Percentiles rank a stretch among this genome's conserved stretches.
These are phyloP conservation scores for Trichoderma guizhouense DNA, from an alignment of 2,329 filamentous ascomycete genomes.

Conservation along the genomic window DNA sequence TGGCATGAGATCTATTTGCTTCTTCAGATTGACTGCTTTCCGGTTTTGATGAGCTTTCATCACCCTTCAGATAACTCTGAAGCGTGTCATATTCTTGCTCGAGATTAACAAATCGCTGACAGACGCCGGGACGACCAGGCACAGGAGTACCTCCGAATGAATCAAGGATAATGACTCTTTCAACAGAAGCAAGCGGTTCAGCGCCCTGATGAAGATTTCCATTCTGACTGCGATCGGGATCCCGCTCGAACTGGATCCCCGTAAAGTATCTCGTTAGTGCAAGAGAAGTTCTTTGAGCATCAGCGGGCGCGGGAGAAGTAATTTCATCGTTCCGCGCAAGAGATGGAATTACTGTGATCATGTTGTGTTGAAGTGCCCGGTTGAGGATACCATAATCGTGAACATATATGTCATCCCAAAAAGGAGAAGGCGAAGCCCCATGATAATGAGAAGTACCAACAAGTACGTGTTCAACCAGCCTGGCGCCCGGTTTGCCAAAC, in stretches of 20 bases:
- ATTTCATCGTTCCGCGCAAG: constrained; percentile 42
- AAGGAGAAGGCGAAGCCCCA: constrained; percentile 20
- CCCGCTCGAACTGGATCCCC: constrained; percentile 52
- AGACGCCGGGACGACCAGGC: constrained; percentile 36
- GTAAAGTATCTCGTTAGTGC: constrained; percentile 74
- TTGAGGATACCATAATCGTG: constrained; percentile 33
- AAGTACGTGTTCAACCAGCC: constrained; percentile 56
- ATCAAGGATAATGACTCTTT: constrained; percentile 86
- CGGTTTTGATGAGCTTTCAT: constrained; percentile 27
- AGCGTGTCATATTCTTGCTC: constrained; percentile 81
- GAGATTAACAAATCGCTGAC: constrained; percentile 74
- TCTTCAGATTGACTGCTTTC: constrained; percentile 31
- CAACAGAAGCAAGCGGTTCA: constrained; percentile 60
- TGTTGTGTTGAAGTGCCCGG: constrained; percentile 31
- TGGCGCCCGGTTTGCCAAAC: constrained; percentile 64
- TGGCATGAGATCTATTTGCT: constrained; percentile 47
- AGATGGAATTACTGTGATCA: constrained; percentile 40
- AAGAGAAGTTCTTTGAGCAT: constrained; percentile 63
- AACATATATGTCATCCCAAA: constrained; percentile 29
- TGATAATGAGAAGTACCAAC: not conserved
- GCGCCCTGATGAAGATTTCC: constrained; percentile 26
- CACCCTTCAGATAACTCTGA: constrained; percentile 53
- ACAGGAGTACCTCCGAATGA: constrained; percentile 81
- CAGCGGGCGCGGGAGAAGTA: constrained; percentile 37
- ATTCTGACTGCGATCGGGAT: not conserved